A percentile compares a stretch with the other conserved stretches of the same genome.
Conservation (phyloP, 768 basidiomycete genomes). For the Boletus bicolor region DNA sequence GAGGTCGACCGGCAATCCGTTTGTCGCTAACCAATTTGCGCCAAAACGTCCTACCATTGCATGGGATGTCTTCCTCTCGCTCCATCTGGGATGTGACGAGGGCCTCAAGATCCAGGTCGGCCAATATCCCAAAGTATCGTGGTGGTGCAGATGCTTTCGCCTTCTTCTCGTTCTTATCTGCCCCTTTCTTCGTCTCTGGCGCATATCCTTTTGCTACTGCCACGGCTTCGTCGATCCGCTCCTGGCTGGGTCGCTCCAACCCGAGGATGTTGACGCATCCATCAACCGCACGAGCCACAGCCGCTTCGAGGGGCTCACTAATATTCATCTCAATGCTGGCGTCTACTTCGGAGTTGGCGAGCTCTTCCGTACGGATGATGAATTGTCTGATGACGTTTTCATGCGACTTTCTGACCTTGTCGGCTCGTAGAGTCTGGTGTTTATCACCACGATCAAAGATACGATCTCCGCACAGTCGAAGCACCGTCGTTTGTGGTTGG, state of each 20-base stretch:
- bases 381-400: constrained; percentile 86
- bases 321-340: constrained; percentile 65
- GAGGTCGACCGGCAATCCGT: constrained; percentile 61
- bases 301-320: constrained; percentile 49
- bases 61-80: constrained; percentile 29
- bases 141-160: constrained; percentile 29
- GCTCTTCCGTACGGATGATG: constrained; percentile 57
- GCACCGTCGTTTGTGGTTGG: constrained; percentile 55
- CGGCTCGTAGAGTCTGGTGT: constrained; percentile 78
- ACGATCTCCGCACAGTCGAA: constrained; percentile 76
- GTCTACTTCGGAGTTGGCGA: constrained; percentile 63
- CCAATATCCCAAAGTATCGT: constrained; percentile 77
- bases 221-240: constrained; percentile 48
- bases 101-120: constrained; percentile 61
- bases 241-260: constrained; percentile 49
- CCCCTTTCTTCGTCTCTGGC: constrained; percentile 22
- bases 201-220: constrained; percentile 41
- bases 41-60: constrained; percentile 45
- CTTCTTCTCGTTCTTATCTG: constrained; percentile 24
- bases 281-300: constrained; percentile 57
- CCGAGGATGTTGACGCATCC: constrained; percentile 55
- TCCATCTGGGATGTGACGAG: constrained; percentile 45
- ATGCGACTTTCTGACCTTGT: constrained; percentile 50
- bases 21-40: constrained; percentile 38
- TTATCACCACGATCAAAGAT: constrained; percentile 72